phyloP scores from a whole-genome alignment of 306 rosid species.

The Mucuna pruriens region DNA sequence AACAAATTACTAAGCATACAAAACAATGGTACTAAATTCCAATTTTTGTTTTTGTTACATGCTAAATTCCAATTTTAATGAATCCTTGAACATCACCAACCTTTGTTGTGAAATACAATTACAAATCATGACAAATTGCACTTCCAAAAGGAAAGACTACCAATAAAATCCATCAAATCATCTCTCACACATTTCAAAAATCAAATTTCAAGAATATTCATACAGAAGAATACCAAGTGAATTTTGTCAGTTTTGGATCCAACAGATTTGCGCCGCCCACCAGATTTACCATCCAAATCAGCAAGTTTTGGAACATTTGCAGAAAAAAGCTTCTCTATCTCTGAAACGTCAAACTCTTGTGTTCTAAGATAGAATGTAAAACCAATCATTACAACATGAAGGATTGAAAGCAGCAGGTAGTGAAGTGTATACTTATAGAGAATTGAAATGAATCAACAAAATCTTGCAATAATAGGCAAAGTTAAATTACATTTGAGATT shows the following conservation, averaged over 20 bases:
- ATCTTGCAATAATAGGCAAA: conserved; percentile 23
- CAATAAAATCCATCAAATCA: conserved; percentile 29
- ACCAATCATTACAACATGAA: conserved; percentile 36
- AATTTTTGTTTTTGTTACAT: no score
- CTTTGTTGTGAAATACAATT: conserved; percentile 13
- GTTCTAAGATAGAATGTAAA: conserved; percentile 61
- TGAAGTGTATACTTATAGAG: background rate
- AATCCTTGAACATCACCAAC: conserved; percentile 17
- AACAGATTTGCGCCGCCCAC: conserved; percentile 68
- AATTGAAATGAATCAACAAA: conserved; percentile 11
- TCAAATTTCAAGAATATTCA: conserved; percentile 5
- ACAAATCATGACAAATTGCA: conserved; percentile 20
- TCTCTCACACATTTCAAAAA: conserved; percentile 28
- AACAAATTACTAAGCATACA: conserved; percentile 17
- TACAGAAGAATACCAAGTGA: conserved; percentile 67
- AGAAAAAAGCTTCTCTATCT: conserved; percentile 86
- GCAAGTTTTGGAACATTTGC: conserved; percentile 82
- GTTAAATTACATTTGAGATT: conserved; percentile 69
- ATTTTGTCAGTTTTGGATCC: conserved; percentile 86
- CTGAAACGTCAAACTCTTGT: conserved; percentile 89
- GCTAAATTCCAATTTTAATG: no score
- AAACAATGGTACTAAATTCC: conserved; percentile 33
- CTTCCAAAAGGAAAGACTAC: conserved; percentile 4
- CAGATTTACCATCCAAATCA: conserved; percentile 72
- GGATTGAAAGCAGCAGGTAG: conserved; percentile 31